Conservation (phyloP, 139 green algal genomes). For the Gonium pectorale region DNA sequence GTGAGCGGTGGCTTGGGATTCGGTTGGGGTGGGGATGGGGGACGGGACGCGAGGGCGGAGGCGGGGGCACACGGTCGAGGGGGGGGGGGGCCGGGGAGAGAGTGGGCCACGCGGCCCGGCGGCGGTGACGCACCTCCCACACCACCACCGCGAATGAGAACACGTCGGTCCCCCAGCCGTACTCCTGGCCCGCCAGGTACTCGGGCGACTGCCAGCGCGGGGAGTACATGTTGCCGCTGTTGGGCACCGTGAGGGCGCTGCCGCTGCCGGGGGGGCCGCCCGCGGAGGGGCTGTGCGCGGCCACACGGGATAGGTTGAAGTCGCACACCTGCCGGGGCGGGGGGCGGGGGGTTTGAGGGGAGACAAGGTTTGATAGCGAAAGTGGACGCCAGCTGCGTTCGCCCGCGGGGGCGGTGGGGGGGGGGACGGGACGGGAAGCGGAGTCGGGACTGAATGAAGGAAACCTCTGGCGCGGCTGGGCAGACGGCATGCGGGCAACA, state of each 20-base stretch:
- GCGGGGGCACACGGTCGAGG: not conserved
- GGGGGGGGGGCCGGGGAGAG: not conserved
- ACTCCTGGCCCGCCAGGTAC: conserved; percentile 44
- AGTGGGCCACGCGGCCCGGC: not conserved
- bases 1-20: no score
- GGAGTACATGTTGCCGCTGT: conserved; percentile 19
- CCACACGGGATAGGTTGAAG: conserved; percentile 65
- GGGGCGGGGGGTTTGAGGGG: no score
- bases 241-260: conserved; percentile 10
- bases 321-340: conserved; percentile 56
- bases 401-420: no score
- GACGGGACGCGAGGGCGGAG: no score
- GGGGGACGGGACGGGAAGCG: no score
- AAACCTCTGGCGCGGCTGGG: no score
- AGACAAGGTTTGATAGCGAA: no score
- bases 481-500: no score
- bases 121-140: conserved; percentile 46
- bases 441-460: no score
- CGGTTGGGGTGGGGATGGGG: no score
- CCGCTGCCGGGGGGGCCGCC: no score
- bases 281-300: not conserved
- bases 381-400: no score
- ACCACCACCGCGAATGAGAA: conserved; percentile 30
- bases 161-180: conserved; percentile 21
- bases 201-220: conserved; percentile 67